phyloP scores from a whole-genome alignment of 2,329 filamentous ascomycete genomes.

The Xylaria hypoxylon region DNA sequence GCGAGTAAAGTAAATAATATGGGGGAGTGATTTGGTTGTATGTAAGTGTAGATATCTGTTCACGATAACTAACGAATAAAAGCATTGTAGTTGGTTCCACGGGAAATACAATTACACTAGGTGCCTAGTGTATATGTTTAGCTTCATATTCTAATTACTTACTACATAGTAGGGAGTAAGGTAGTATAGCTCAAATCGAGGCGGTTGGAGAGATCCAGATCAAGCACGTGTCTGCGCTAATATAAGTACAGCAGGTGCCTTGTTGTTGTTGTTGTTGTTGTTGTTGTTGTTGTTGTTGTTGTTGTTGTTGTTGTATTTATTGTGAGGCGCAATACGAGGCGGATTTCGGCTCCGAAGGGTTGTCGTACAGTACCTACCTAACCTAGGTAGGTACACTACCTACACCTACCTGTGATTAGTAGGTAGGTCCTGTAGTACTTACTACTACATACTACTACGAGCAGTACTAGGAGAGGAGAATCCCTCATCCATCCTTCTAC shows the following conservation, averaged over 20 bases:
- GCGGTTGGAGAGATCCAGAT: neutral
- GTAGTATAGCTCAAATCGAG: neutral
- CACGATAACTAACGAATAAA: too few relatives aligned
- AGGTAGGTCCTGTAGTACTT: too few relatives aligned
- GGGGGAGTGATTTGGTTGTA: neutral
- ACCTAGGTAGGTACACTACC: neutral
- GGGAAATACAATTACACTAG: too few relatives aligned
- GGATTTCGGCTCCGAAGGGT: slow-evolving; percentile 6
- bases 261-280: too few relatives aligned
- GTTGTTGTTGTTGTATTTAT: slow-evolving; percentile 2
- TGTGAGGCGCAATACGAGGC: slow-evolving; percentile 23
- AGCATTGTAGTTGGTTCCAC: too few relatives aligned
- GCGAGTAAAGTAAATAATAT: neutral
- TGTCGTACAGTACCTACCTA: neutral
- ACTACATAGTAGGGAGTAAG: too few relatives aligned
- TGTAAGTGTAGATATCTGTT: too few relatives aligned
- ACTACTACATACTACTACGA: too few relatives aligned
- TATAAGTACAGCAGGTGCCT: slow-evolving; percentile 6
- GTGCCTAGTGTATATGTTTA: too few relatives aligned
- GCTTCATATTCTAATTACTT: too few relatives aligned
- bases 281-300: slow-evolving; percentile 2
- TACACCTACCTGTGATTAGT: too few relatives aligned
- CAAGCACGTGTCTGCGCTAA: slow-evolving; percentile 26
- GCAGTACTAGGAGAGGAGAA: slow-evolving; percentile 13
- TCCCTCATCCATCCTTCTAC: too few relatives aligned